Base-by-base conservation (phyloP, 139 green algal species). In the Chlamydomonas sp. region DNA sequence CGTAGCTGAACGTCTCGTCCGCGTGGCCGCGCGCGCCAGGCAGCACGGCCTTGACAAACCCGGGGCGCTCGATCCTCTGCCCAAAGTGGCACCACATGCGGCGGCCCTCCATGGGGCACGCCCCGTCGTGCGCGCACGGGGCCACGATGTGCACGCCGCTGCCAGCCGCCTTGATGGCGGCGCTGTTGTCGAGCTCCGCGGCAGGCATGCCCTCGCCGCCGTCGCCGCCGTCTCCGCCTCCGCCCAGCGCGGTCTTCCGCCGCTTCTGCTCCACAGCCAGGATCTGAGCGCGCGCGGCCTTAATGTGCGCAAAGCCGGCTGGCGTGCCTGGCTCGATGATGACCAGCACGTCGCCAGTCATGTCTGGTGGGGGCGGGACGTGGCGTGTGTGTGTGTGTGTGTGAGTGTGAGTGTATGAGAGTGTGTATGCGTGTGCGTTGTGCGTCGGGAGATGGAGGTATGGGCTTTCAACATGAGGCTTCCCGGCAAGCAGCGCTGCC, bases 41-140 rank as follows among this genome's bases (percentile, higher is more conserved):
- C 54, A 63, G 54, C 28, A 63, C 8, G 6, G 6, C 6, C 28
- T 63, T 13, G 6, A 63, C 28, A 63, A 63, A 63, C 6, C 8
- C 10, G 6, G 54, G 67, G 13, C 83, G 75, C 69, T 81, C 36
- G 35, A 83, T 82, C n/a, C 80, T 76, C 78, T 89, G 83, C 39
- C 47, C 43, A 67, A 89, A 89, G 71, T 88, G 81, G 69, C 85
- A 90, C 85, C 83, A 90, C 39, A 63, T 63, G 54, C 54, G 54
- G 16, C 13, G 54, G 31, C 54, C 54, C 26, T 72, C 66, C 70
- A 90, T 80, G 22, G 85, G 85, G 71, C 85, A 91, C 0, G 33
- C 5, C 5, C 81, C 77, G 58, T 91, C 85, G 57, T 89, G 83
- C 2, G 81, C 71, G 75, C 85, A 91, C 34, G 85, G 85, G 2